phyloP scores from a whole-genome alignment of 116 monocot genomes.

The Iris pallida region DNA sequence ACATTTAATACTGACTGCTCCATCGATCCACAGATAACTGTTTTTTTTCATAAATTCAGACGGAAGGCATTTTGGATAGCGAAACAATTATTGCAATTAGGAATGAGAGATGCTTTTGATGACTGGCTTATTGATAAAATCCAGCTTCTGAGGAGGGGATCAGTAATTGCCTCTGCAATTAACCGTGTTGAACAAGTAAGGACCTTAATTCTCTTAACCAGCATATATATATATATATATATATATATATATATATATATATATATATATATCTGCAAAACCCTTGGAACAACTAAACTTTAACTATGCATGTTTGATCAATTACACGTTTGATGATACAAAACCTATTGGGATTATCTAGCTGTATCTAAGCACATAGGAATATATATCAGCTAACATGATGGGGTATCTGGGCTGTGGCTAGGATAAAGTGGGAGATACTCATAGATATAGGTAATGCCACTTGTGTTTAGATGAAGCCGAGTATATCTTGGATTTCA shows the following conservation, averaged over 20 bases:
- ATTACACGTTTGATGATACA: too few species aligned
- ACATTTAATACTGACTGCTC: background rate
- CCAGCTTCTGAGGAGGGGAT: constrained; percentile 71
- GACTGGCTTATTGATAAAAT: constrained; percentile 97
- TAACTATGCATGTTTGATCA: background rate
- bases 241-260: too few species aligned
- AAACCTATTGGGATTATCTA: too few species aligned
- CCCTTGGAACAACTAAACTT: background rate
- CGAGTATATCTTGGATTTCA: too few species aligned
- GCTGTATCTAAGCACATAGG: too few species aligned
- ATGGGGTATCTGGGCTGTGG: too few species aligned
- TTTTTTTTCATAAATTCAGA: constrained; percentile 26
- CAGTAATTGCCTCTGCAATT: constrained; percentile 69
- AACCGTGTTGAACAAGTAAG: constrained; percentile 78
- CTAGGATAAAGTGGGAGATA: too few species aligned
- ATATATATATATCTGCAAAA: background rate
- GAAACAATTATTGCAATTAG: constrained; percentile 88
- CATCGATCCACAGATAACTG: background rate
- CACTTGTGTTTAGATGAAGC: too few species aligned
- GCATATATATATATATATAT: background rate
- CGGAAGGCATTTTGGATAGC: constrained; percentile 93
- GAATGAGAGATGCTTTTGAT: constrained; percentile 99
- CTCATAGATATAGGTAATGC: too few species aligned
- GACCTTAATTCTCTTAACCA: background rate
- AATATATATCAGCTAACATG: too few species aligned